A percentile compares a stretch with the other conserved stretches of the same genome.
These are phyloP conservation scores for Leersia perrieri DNA, from an alignment of 176 grass and related monocot genomes.

Conservation along the genomic window DNA sequence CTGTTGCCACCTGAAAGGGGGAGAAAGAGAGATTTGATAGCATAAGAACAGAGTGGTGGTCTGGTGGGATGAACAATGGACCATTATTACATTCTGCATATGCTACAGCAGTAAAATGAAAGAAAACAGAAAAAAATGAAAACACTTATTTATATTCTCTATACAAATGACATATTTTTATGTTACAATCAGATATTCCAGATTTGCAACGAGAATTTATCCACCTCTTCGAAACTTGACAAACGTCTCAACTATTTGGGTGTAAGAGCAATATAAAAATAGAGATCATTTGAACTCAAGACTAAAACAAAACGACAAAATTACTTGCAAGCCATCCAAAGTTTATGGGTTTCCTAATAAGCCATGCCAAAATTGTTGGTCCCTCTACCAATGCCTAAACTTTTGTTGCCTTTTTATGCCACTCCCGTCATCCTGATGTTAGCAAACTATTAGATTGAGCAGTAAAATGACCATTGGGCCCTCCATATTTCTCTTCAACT, in stretches of 20 bases:
- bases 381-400: not conserved
- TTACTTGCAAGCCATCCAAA: not conserved
- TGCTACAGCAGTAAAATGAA: not conserved
- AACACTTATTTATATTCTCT: not conserved
- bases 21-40: not conserved
- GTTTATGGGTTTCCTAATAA: not conserved
- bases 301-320: not conserved
- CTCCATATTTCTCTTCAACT: not conserved
- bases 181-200: not conserved
- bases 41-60: not conserved
- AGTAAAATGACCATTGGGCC: not conserved
- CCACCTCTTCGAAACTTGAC: not conserved
- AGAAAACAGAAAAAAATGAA: not conserved
- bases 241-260: not conserved
- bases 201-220: not conserved
- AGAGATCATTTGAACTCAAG: not conserved
- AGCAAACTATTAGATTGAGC: not conserved
- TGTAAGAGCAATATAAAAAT: not conserved
- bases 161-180: not conserved
- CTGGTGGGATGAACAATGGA: not conserved
- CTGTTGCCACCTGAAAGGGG: slow-evolving; percentile 87
- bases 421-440: not conserved
- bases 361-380: not conserved
- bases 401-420: not conserved
- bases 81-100: not conserved